Percentiles rank a stretch among this genome's conserved stretches.
Evolutionary conservation across 257 asterid species (phyloP).

Genomic region (Phtheirospermum japonicum): DNA sequence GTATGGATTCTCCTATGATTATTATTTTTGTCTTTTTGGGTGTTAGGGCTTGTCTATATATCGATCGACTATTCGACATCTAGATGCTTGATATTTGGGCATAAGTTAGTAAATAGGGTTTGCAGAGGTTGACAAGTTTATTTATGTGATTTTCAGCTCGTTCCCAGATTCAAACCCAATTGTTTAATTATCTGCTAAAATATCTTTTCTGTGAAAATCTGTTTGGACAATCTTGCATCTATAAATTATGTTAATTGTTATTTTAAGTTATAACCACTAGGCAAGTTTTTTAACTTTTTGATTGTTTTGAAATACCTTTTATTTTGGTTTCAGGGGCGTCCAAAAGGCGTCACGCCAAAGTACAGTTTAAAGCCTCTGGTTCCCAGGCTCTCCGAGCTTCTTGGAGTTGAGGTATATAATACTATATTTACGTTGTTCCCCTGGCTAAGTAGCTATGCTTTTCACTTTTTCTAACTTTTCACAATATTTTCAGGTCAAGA

Average conservation of each 20-base stretch:
- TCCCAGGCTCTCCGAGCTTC: slow-evolving; percentile 47
- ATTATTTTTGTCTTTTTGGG: neutral
- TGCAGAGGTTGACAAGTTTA: neutral
- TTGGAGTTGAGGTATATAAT: slow-evolving; percentile 36
- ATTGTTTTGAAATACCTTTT: neutral
- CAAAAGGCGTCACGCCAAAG: slow-evolving; percentile 48
- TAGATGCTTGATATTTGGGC: neutral
- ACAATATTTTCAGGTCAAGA: slow-evolving; percentile 33
- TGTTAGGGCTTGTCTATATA: neutral
- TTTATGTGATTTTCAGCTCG: neutral
- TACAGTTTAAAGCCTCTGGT: slow-evolving; percentile 48
- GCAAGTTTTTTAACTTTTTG: neutral
- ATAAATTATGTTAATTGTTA: no score
- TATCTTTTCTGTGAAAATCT: neutral
- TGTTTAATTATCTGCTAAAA: neutral
- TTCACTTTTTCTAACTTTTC: neutral
- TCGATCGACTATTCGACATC: neutral
- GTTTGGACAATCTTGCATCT: neutral
- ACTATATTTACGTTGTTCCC: no score
- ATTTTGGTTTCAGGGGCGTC: slow-evolving; percentile 38
- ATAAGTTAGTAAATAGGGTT: neutral
- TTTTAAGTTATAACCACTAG: no score
- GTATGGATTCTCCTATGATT: neutral
- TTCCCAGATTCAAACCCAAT: slow-evolving; percentile 1
- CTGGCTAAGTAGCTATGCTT: no score